These are phyloP conservation scores for Casuarina cunninghamiana DNA, from an alignment of 306 rosid genomes.

Conservation along the genomic window DNA sequence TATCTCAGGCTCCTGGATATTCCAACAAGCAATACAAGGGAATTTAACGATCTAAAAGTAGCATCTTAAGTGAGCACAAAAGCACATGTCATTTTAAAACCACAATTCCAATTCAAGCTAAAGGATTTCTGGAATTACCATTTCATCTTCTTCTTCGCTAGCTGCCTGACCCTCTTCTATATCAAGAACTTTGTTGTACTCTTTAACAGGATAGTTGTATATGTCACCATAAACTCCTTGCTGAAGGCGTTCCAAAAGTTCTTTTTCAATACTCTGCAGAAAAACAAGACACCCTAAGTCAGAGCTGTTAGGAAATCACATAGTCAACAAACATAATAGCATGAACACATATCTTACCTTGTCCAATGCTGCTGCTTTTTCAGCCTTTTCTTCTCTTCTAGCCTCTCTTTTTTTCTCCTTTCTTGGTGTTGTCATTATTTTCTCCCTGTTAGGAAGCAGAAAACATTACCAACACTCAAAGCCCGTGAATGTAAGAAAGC, in stretches of 20 bases:
- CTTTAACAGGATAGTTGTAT: conserved; percentile 53
- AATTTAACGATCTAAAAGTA: not conserved
- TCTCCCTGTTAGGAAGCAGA: conserved; percentile 62
- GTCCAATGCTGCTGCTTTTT: conserved; percentile 64
- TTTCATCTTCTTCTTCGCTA: conserved; percentile 57
- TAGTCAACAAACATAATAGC: conserved; percentile 4
- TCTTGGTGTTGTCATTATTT: conserved; percentile 79
- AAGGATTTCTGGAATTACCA: conserved; percentile 38
- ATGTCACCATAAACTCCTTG: conserved; percentile 65
- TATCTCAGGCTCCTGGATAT: conserved; percentile 58
- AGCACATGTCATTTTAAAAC: conserved; percentile 2
- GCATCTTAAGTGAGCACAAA: not conserved
- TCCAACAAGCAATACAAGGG: conserved; percentile 13
- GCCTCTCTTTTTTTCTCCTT: conserved; percentile 80
- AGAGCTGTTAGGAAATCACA: conserved; percentile 22
- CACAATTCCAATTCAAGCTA: conserved; percentile 4
- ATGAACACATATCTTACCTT: conserved; percentile 51
- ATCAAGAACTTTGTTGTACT: conserved; percentile 51
- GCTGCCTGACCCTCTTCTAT: conserved; percentile 38
- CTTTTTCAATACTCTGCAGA: conserved; percentile 68
- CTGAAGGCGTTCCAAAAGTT: conserved; percentile 72
- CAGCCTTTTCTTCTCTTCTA: conserved; percentile 89
- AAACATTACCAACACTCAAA: conserved; percentile 7
- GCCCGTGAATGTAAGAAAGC: not conserved
- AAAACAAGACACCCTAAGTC: conserved; percentile 21